A percentile compares a stretch with the other conserved stretches of the same genome.
Conservation (phyloP, 192 early-diverging fungal species). For the Umbelopsis sp. region DNA sequence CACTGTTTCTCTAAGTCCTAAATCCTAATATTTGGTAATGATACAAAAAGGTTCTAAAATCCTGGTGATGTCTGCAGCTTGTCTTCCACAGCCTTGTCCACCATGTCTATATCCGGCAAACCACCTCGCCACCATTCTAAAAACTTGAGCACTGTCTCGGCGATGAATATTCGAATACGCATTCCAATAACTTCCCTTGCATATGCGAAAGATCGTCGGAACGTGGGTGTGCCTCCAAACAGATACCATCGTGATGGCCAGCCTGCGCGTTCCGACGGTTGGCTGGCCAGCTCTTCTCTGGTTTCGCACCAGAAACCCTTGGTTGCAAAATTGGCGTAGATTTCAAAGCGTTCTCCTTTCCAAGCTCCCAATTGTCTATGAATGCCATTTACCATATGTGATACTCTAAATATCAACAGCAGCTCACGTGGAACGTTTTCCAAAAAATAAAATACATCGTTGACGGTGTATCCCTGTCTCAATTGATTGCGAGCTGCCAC, state of each 20-base stretch:
- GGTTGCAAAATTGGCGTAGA: constrained; percentile 48
- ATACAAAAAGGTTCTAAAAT: background rate
- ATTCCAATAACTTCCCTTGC: constrained; percentile 40
- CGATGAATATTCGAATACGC: constrained; percentile 38
- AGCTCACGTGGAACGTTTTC: constrained; percentile 57
- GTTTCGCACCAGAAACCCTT: constrained; percentile 55
- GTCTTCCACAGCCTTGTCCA: constrained; percentile 12
- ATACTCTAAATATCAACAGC: constrained; percentile 54
- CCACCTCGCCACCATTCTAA: constrained; percentile 45
- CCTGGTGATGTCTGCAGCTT: background rate
- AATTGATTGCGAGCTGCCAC: constrained; percentile 35
- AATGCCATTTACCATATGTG: constrained; percentile 52
- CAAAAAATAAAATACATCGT: constrained; percentile 54
- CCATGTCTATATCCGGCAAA: constrained; percentile 4
- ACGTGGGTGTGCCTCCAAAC: constrained; percentile 44
- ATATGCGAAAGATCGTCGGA: constrained; percentile 37
- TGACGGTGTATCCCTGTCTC: constrained; percentile 43
- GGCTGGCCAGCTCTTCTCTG: constrained; percentile 35
- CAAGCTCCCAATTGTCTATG: constrained; percentile 53
- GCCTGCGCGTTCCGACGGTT: constrained; percentile 29
- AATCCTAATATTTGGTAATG: no score
- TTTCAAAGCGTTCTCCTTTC: constrained; percentile 50
- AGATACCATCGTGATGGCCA: constrained; percentile 47
- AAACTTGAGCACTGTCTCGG: constrained; percentile 33
- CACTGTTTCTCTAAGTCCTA: no score